Evolutionary conservation across 2,329 filamentous ascomycete species (phyloP), one percentile per base, ranked within the genome.

Genomic region (Aspergillus neoniger): DNA sequence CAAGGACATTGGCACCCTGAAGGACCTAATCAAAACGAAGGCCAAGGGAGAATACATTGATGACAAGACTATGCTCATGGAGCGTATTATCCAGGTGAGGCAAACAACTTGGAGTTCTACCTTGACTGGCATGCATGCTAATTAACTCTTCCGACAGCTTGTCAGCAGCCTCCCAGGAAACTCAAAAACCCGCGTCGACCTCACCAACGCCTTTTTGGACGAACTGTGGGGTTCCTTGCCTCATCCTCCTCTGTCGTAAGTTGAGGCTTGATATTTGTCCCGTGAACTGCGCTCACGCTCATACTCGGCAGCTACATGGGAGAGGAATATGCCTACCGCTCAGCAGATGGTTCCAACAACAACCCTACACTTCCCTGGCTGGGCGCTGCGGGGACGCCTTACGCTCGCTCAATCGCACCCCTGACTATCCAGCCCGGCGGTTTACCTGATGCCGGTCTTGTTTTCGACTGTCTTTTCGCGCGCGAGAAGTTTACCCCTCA

Each of bases 51-150:
- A 85, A 51, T 80, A 88, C 10, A 76, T 86, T 5, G 88, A 94
- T 68, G 91, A 94, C 78, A 90, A 89, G 77, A 90, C 87, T 1
- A 90, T 91, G 81, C 79, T 91, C 48, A 91, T 92, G 86, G 90
- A 92, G 74, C 81, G 85, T 7, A 82, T 89, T 5, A 91, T 92
- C 62, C 85, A 82, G 68, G 79, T 80, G 73, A 64, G 71, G 21
- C 38, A 44, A 14, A 41, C 8, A 10, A 17, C n/a, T 32, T 43
- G 14, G n/a, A 25, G 4, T n/a, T n/a, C 25, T 15, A 6, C 15
- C 7, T 39, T 9, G 14, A 49, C n/a, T 19, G 4, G 19, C 23
- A 17, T 12, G 23, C 0, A 28, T 52, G 19, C 58, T 55, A 38
- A 52, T n/a, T 44, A 21, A 52, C 10, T 38, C 9, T 19, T 47